Percentiles rank a stretch among this genome's conserved stretches.
phyloP scores from a whole-genome alignment of 345 rosid species.

The Corymbia maculata region DNA sequence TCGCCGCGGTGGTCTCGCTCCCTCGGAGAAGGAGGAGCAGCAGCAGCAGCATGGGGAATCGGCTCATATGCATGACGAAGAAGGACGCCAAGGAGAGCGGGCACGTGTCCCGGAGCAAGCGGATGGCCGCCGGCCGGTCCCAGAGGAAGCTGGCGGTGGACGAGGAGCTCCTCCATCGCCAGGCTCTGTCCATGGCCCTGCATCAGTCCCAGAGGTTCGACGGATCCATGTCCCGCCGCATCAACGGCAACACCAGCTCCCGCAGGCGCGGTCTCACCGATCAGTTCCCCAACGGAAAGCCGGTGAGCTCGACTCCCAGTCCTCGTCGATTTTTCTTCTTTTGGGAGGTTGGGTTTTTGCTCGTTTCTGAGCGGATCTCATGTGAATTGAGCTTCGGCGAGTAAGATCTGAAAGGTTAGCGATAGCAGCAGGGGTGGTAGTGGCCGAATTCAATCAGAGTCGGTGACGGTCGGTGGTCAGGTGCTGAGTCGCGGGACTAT shows the following conservation, averaged over 20 bases:
- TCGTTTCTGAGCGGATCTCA: background rate
- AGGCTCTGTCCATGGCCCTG: conserved; percentile 91
- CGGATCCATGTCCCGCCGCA: conserved; percentile 95
- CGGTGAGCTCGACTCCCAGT: conserved; percentile 21
- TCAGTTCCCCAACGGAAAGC: conserved; percentile 65
- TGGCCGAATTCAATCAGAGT: background rate
- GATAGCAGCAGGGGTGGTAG: background rate
- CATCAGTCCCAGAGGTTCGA: conserved; percentile 96
- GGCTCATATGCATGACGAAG: conserved; percentile 61
- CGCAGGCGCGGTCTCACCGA: conserved; percentile 56
- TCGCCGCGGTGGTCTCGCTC: background rate
- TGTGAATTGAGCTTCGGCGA: background rate
- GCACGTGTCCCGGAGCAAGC: conserved; percentile 69
- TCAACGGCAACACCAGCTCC: conserved; percentile 71
- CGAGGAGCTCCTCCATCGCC: conserved; percentile 84
- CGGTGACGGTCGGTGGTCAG: background rate
- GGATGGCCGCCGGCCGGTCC: conserved; percentile 47
- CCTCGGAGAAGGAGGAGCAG: background rate
- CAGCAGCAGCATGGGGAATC: conserved; percentile 57
- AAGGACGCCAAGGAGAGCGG: conserved; percentile 37
- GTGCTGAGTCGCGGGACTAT: background rate
- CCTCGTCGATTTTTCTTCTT: background rate
- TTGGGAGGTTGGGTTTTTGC: background rate
- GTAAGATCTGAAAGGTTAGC: background rate
- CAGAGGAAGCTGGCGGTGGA: conserved; percentile 79